phyloP scores from a whole-genome alignment of 192 early-diverging fungal genomes.

The Lobosporangium transversale region DNA sequence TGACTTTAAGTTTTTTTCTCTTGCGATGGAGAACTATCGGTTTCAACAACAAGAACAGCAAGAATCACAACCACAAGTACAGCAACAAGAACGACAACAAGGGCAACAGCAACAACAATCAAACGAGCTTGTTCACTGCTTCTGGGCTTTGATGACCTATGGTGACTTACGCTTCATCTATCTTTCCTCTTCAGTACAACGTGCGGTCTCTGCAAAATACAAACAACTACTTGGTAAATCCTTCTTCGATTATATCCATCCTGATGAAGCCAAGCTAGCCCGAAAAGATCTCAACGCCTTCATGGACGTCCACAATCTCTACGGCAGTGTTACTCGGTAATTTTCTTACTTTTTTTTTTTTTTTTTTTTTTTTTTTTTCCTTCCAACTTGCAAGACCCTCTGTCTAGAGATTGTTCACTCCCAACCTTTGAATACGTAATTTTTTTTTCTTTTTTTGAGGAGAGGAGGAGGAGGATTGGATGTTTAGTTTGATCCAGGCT shows the following conservation, averaged over 20 bases:
- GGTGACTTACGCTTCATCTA: conserved; percentile 57
- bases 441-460: too few species aligned
- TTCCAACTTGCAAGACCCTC: too few species aligned
- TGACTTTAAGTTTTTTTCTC: neutral
- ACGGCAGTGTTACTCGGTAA: conserved; percentile 57
- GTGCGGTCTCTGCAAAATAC: conserved; percentile 48
- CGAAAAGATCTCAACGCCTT: conserved; percentile 54
- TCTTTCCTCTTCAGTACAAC: conserved; percentile 50
- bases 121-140: conserved; percentile 39
- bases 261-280: conserved; percentile 52
- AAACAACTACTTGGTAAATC: conserved; percentile 52
- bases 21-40: neutral
- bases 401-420: too few species aligned
- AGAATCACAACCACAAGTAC: conserved; percentile 12
- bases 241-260: conserved; percentile 59
- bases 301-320: conserved; percentile 53
- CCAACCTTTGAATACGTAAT: too few species aligned
- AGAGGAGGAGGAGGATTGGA: too few species aligned
- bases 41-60: neutral
- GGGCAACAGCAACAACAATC: conserved; percentile 9
- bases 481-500: conserved; percentile 3
- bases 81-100: conserved; percentile 12
- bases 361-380: too few species aligned
- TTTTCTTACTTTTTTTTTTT: neutral
- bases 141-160: conserved; percentile 56